Base-by-base conservation (phyloP, 1,284 basidiomycete genomes). In the Boletus mariae region DNA sequence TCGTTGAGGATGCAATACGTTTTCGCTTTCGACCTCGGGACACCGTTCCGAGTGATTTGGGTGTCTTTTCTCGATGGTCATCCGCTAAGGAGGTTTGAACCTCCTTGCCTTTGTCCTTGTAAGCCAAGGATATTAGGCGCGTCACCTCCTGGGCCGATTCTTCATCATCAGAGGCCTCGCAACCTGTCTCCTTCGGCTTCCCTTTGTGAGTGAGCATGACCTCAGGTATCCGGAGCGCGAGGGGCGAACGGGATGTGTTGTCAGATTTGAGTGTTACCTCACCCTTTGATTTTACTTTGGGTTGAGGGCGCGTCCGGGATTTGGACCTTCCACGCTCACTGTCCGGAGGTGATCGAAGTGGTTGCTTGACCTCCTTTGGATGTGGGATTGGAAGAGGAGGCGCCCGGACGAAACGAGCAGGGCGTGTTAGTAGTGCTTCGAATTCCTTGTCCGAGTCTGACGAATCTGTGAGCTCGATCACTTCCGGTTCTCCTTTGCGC, bases 391-490 rank as follows among this genome's bases (percentile, higher is more conserved):
- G 51, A 26, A 45, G 13, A 29, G 58, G 57, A 5, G 65, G 58
- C 12, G 29, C 32, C 13, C 11, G 54, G n/a, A 31, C 11, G 13
- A 54, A 53, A 35, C 57, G 61, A 13, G 69, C 56, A 32, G 67
- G 69, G 11, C 50, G 60, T 23, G 58, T 57, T 12, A 68, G 52
- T 17, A 68, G 51, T 4, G 59, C 55, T 46, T 66, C 61, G 38
- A 68, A 68, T 54, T 71, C 69, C 49, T 50, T 46, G 23, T 67
- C 66, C 53, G 64, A 69, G 26, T 62, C 63, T 28, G 72, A 73
- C 4, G 42, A 42, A 11, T 71, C 72, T 3, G 61, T 56, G 53
- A 75, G 59, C 41, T 77, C 76, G 12, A 72, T 71, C 23, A 73
- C 60, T 15, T 71, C 69, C 10, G 26, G 54, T 17, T 66, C 64